These are phyloP conservation scores for Fistulinella cinereoalba DNA, from an alignment of 1,284 basidiomycete species.

Conservation along the genomic window DNA sequence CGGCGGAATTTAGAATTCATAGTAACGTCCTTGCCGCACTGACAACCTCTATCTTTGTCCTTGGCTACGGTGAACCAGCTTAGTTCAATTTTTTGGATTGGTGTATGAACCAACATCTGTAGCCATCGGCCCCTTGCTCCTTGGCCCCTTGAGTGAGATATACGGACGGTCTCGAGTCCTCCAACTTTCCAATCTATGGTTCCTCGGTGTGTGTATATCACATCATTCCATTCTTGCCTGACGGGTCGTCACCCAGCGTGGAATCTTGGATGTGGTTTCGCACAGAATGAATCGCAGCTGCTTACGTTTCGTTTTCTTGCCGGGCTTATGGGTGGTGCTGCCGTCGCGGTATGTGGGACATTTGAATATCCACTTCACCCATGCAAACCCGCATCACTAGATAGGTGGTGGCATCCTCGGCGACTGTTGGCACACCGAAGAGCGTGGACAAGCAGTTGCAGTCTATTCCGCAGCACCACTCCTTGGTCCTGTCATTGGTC, in stretches of 20 bases:
- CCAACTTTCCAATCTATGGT: slow-evolving; percentile 57
- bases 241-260: slow-evolving; percentile 41
- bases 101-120: slow-evolving; percentile 21
- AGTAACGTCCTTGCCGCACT: slow-evolving; percentile 52
- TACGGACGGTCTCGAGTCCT: slow-evolving; percentile 46
- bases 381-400: slow-evolving; percentile 27
- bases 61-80: slow-evolving; percentile 53
- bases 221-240: slow-evolving; percentile 4
- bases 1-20: slow-evolving; percentile 55
- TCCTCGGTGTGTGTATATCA: slow-evolving; percentile 42
- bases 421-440: slow-evolving; percentile 68
- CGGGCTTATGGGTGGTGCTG: slow-evolving; percentile 63
- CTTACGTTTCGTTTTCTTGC: slow-evolving; percentile 66
- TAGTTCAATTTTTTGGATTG: neutral
- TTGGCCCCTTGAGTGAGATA: slow-evolving; percentile 59
- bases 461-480: slow-evolving; percentile 63
- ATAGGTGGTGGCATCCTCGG: slow-evolving; percentile 67
- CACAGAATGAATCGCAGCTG: slow-evolving; percentile 53
- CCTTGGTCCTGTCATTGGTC: slow-evolving; percentile 61
- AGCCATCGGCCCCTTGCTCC: slow-evolving; percentile 49
- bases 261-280: slow-evolving; percentile 67
- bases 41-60: slow-evolving; percentile 64
- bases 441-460: slow-evolving; percentile 65
- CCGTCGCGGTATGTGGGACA: slow-evolving; percentile 47
- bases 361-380: neutral